Base-by-base conservation (phyloP, 1,284 basidiomycete species). In the Puccinia polysora region DNA sequence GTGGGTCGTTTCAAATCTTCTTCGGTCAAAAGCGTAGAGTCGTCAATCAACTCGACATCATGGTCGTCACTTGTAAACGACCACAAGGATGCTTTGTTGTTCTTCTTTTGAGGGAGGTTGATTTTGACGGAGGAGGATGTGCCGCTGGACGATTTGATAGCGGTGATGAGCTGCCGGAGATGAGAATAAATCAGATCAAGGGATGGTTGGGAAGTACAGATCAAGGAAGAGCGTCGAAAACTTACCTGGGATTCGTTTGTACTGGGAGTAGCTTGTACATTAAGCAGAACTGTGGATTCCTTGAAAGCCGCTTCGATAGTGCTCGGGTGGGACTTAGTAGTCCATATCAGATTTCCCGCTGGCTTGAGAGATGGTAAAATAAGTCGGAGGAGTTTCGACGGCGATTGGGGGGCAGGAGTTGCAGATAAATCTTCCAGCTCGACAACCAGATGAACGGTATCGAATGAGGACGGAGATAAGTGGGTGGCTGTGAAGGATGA, bases 11-110 rank as follows among this genome's bases (percentile, higher is more conserved):
- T n/a, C 69, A 86, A 86, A 78, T 91, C 89, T 23, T 84, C 86
- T 25, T 85, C 82, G 6, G 89, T 91, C 55, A 91, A 83, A 45
- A 91, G 84, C 32, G 85, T 82, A 75, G 90, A 88, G 1, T 88
- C 84, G 78, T 91, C 88, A 73, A 91, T 88, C n/a, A 71, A 34
- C 15, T 62, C 49, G 18, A 28, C 34, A 32, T 55, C 58, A 25
- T n/a, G n/a, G n/a, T n/a, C n/a, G n/a, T 38, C 43, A 4, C 32
- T 55, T 0, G 68, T 71, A 36, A 71, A 71, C 10, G 68, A 62
- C 68, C 68, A 71, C 28, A 63, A 32, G 25, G 68, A 62, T 28
- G 68, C 58, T 63, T 71, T 71, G 47, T 30, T n/a, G 10, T 14
- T 50, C 56, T 55, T 59, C 45, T 69, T 59, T 45, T 69, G 58